Evolutionary conservation across 306 rosid genomes (phyloP).

Genomic region (Castanea sativa): DNA sequence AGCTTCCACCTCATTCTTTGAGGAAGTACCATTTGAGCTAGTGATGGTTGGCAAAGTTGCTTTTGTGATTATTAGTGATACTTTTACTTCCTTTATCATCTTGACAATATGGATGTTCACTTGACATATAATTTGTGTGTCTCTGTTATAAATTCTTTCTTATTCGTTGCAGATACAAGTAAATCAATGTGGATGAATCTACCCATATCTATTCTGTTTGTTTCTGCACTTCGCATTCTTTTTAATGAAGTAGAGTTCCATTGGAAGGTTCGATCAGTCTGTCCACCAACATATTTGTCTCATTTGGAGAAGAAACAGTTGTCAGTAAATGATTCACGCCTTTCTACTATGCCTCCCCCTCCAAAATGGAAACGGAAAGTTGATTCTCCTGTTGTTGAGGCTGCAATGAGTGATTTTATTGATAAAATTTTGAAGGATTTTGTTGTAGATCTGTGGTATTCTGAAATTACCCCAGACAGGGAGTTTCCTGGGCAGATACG

Average conservation of each 20-base stretch:
- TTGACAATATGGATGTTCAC: background rate
- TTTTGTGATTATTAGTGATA: background rate
- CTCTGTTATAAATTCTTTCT: background rate
- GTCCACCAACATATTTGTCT: constrained; percentile 57
- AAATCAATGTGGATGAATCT: constrained; percentile 95
- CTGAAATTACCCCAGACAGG: constrained; percentile 77
- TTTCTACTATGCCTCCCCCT: constrained; percentile 46
- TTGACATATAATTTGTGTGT: background rate
- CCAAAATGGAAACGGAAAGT: constrained; percentile 81
- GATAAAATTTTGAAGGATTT: constrained; percentile 87
- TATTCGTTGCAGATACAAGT: constrained; percentile 68
- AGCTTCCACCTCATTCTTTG: too few species aligned
- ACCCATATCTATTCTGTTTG: constrained; percentile 73
- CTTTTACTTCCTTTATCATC: background rate
- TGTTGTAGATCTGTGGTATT: constrained; percentile 83
- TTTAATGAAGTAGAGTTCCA: constrained; percentile 69
- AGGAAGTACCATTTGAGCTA: too few species aligned
- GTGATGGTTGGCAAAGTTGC: background rate
- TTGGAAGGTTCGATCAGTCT: constrained; percentile 63
- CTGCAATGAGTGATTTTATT: constrained; percentile 68
- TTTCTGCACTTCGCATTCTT: constrained; percentile 62
- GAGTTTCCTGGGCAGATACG: constrained; percentile 83
- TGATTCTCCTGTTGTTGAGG: constrained; percentile 78
- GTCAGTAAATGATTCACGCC: constrained; percentile 69
- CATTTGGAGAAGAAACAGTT: constrained; percentile 87